A percentile compares a stretch with the other conserved stretches of the same genome.
Evolutionary conservation across 202 grass and related monocot genomes (phyloP).

Genomic region (Alloteropsis angusta): DNA sequence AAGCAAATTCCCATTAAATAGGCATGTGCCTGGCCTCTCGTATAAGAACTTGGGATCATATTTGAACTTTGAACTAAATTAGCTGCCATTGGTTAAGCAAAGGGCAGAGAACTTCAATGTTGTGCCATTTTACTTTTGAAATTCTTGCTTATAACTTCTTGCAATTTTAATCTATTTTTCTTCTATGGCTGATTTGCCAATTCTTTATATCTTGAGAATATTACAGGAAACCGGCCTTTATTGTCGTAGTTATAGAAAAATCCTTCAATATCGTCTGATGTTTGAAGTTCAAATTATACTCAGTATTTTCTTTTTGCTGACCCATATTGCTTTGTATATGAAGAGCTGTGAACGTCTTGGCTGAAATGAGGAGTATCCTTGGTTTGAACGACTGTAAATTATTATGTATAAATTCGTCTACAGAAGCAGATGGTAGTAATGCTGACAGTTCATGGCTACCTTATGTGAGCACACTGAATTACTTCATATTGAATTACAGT

Average conservation of each 20-base stretch:
- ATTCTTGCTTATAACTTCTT: conserved; percentile 12
- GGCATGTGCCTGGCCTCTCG: background rate
- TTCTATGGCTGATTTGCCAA: background rate
- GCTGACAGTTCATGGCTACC: conserved; percentile 68
- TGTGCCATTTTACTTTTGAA: conserved; percentile 1
- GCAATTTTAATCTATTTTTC: conserved; percentile 7
- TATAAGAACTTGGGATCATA: background rate
- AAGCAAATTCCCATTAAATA: background rate
- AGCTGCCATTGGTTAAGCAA: background rate
- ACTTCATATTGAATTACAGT: conserved; percentile 20
- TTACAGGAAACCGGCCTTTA: background rate
- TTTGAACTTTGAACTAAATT: background rate
- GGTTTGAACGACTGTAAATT: conserved; percentile 87
- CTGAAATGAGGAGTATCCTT: conserved; percentile 78
- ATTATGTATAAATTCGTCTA: conserved; percentile 85
- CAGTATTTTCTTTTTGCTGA: conserved; percentile 20
- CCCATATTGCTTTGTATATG: conserved; percentile 17
- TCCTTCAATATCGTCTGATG: background rate
- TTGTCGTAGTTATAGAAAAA: background rate
- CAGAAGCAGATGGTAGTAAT: conserved; percentile 32
- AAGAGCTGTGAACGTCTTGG: conserved; percentile 72
- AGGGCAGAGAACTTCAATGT: background rate
- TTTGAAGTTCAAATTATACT: conserved; percentile 3
- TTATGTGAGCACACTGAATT: conserved; percentile 70
- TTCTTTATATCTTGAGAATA: background rate